Conservation (phyloP, 306 rosid species). For the Acacia melanoxylon region DNA sequence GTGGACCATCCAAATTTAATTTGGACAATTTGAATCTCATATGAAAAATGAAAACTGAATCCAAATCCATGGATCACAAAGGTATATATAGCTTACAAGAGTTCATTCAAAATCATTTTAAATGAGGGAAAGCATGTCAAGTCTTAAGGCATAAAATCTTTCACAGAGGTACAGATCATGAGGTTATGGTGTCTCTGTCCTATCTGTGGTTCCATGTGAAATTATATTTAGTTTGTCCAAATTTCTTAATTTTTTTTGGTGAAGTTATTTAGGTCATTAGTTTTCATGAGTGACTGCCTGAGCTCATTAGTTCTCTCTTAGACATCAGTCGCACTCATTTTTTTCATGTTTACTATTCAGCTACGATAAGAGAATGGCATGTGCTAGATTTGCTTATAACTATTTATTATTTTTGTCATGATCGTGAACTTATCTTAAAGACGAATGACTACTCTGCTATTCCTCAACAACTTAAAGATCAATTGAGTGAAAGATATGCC, state of each 20-base stretch:
- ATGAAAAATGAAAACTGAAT: too few species aligned
- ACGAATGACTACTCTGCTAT: constrained; percentile 95
- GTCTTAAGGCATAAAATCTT: too few species aligned
- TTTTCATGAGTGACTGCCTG: too few species aligned
- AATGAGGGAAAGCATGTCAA: too few species aligned
- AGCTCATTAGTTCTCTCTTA: not conserved
- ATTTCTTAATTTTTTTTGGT: not conserved
- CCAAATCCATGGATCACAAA: too few species aligned
- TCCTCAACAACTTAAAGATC: constrained; percentile 91
- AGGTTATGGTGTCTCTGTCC: not conserved
- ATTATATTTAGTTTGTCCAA: not conserved
- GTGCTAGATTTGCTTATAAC: constrained; percentile 23
- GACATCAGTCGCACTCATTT: not conserved
- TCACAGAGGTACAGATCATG: not conserved
- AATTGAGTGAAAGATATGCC: constrained; percentile 82
- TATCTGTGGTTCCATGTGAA: not conserved
- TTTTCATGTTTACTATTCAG: constrained; percentile 20
- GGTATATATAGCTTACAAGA: too few species aligned
- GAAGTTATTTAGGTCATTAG: too few species aligned
- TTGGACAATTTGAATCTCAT: too few species aligned
- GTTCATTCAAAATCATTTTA: too few species aligned
- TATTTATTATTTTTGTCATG: constrained; percentile 25
- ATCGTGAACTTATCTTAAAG: constrained; percentile 44
- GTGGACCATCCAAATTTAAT: too few species aligned
- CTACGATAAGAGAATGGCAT: constrained; percentile 16